Conservation (phyloP, 1,284 basidiomycete species). For the Cryptococcus floricola region DNA sequence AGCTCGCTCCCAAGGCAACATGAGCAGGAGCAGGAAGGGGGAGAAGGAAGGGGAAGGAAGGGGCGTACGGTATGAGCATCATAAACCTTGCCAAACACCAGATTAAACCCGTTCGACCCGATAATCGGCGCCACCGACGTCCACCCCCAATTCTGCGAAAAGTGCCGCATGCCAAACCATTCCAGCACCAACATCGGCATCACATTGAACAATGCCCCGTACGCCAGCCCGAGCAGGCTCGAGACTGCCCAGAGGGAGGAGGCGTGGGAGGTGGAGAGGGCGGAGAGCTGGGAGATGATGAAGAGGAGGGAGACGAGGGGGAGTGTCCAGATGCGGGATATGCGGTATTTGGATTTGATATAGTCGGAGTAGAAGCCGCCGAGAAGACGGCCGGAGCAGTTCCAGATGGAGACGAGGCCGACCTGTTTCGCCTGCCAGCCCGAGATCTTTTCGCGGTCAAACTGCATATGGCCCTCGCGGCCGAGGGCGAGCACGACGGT, state of each 20-base stretch:
- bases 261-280: constrained; percentile 60
- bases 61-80: constrained; percentile 60
- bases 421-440: constrained; percentile 82
- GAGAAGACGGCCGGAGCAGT: constrained; percentile 72
- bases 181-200: constrained; percentile 74
- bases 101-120: constrained; percentile 77
- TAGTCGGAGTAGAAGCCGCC: constrained; percentile 80
- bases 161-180: constrained; percentile 71
- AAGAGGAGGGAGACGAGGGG: constrained; percentile 63
- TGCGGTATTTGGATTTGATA: constrained; percentile 56
- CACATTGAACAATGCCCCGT: constrained; percentile 73
- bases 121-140: constrained; percentile 70
- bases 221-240: constrained; percentile 64
- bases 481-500: constrained; percentile 82
- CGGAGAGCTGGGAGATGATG: constrained; percentile 64
- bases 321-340: constrained; percentile 60
- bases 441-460: constrained; percentile 63
- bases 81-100: constrained; percentile 74
- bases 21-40: not conserved
- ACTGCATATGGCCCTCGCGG: constrained; percentile 55
- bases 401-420: constrained; percentile 76
- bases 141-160: constrained; percentile 80
- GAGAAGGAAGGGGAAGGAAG: not conserved
- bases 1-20: too few species aligned
- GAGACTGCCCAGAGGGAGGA: constrained; percentile 71